These are phyloP conservation scores for Kodamaea arcana DNA, from an alignment of 1,139 yeast species.

Conservation along the genomic window DNA sequence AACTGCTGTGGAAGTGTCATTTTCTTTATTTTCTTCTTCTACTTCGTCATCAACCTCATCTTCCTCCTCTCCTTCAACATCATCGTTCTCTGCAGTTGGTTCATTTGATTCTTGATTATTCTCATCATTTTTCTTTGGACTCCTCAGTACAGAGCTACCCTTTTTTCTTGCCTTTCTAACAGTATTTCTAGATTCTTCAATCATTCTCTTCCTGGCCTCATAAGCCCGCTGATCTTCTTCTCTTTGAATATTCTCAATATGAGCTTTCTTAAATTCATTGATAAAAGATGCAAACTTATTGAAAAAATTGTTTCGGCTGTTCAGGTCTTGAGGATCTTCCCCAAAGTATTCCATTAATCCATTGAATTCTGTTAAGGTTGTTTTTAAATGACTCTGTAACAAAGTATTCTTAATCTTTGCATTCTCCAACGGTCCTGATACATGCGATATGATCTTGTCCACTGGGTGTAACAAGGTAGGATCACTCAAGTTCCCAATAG, in stretches of 20 bases:
- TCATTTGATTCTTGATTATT: slow-evolving; percentile 3
- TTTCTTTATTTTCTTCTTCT: slow-evolving; percentile 12
- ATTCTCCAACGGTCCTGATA: slow-evolving; percentile 48
- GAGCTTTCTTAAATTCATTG: slow-evolving; percentile 41
- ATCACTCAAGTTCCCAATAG: slow-evolving; percentile 74
- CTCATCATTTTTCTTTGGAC: slow-evolving; percentile 8
- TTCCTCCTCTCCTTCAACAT: slow-evolving; percentile 6
- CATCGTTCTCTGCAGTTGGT: slow-evolving; percentile 4
- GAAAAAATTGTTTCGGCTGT: slow-evolving; percentile 37
- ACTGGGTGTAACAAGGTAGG: slow-evolving; percentile 67
- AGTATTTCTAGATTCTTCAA: slow-evolving; percentile 24
- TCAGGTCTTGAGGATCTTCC: slow-evolving; percentile 62
- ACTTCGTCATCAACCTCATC: slow-evolving; percentile 11
- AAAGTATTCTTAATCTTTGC: slow-evolving; percentile 61
- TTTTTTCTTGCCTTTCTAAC: slow-evolving; percentile 6
- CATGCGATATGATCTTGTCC: slow-evolving; percentile 55
- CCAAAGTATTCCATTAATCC: slow-evolving; percentile 78
- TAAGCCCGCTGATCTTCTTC: slow-evolving; percentile 45
- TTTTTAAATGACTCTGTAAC: slow-evolving; percentile 52
- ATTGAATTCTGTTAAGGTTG: slow-evolving; percentile 52
- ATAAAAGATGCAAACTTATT: slow-evolving; percentile 36
- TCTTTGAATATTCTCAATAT: slow-evolving; percentile 43
- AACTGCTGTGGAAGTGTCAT: slow-evolving; percentile 22
- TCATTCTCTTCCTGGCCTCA: slow-evolving; percentile 33
- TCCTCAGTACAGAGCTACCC: slow-evolving; percentile 9